Base-by-base conservation (phyloP, 352 stramenopile genomes). In the Globisporangium mamillatum region DNA sequence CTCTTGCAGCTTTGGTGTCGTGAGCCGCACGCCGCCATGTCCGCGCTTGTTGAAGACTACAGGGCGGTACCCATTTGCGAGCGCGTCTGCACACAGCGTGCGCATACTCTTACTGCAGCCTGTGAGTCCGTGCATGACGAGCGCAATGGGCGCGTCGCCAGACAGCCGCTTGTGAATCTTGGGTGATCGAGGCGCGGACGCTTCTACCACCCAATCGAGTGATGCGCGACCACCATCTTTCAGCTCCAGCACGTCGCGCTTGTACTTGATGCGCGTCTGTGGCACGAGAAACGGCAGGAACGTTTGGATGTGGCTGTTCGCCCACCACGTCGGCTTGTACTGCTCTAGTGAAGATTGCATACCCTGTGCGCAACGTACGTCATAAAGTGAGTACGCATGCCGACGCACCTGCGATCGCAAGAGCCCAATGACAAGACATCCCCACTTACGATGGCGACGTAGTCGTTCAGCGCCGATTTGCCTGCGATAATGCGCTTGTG, bases 21-120 rank as follows among this genome's bases (percentile, higher is more conserved):
- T 27, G 27, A 94, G 77, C 53, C 73, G 70, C 50, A 91, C 54
- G 4, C 84, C 84, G 25, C 87, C 87, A 36, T 95, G 87, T 10
- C 87, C 87, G 58, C 87, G 79, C 75, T 95, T 95, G 72, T 93
- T 95, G 64, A 93, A 95, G 24, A 92, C 87, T 8, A 95, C 87
- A 4, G 87, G 85, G 2, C 87, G 82, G 73, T 91, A 93, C 8
- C 87, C 87, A 29, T 79, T 72, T 2, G 56, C 27, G 27, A 91
- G 62, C 16, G 86, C 86, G 55, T 90, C 82, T 8, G 81, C 80
- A 68, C 83, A 92, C 8, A 91, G 72, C 50, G 77, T 85, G 6
- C 78, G 75, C 82, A 90, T 91, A 63, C 68, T 84, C 32, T 70
- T 57, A 66, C 81, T 91, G 71, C 83, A 88, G 20, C 86, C 81